phyloP scores from a whole-genome alignment of 257 asterid genomes.

The Nicotiana attenuata region DNA sequence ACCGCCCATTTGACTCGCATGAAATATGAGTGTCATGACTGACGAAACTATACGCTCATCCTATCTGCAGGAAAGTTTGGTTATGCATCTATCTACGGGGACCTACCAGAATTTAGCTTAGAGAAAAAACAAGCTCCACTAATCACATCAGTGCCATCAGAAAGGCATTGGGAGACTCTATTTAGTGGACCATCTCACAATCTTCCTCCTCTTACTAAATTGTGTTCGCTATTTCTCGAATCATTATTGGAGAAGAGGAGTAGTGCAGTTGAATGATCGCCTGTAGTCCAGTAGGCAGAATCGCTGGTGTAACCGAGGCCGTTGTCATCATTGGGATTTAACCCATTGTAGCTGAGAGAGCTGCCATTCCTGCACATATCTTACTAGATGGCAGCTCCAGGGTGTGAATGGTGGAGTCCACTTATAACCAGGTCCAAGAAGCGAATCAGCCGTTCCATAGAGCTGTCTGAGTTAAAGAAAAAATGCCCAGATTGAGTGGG shows the following conservation, averaged over 20 bases:
- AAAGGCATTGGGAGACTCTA: slow-evolving; percentile 54
- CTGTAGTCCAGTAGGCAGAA: background rate
- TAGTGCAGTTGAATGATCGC: slow-evolving; percentile 29
- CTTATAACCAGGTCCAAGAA: background rate
- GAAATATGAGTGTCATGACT: background rate
- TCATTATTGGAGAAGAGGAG: slow-evolving; percentile 63
- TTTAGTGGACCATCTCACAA: slow-evolving; percentile 81
- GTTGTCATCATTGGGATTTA: too few species aligned
- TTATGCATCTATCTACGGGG: slow-evolving; percentile 69
- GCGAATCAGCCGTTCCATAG: background rate
- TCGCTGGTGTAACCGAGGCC: background rate
- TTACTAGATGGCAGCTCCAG: background rate
- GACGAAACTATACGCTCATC: background rate
- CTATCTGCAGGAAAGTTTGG: slow-evolving; percentile 47
- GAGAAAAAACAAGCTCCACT: slow-evolving; percentile 26
- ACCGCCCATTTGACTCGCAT: too few species aligned
- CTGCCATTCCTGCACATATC: background rate
- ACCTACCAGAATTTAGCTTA: slow-evolving; percentile 52
- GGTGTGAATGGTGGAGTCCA: background rate
- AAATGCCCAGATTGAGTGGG: background rate
- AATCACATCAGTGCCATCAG: slow-evolving; percentile 32
- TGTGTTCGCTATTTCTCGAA: slow-evolving; percentile 65
- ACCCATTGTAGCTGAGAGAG: background rate
- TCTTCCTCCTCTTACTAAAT: slow-evolving; percentile 71
- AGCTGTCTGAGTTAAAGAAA: background rate